Base-by-base conservation (phyloP, 108 stramenopile genomes). In the Nitzschia putrida region DNA sequence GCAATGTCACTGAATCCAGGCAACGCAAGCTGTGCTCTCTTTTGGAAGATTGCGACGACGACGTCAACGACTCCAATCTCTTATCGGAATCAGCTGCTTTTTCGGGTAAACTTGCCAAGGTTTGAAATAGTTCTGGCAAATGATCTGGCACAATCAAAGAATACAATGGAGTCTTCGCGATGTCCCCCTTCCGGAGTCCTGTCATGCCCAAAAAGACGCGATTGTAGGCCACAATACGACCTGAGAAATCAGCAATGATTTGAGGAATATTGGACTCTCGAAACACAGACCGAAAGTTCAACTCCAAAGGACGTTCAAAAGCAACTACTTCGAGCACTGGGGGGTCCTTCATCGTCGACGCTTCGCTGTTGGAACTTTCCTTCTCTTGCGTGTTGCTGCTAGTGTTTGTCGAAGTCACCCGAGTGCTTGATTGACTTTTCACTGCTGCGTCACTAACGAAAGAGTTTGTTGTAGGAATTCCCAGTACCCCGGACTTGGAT, bases 251-350 rank as follows among this genome's bases (percentile, higher is more conserved):
- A 2, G 89, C 92, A 72, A 93, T 87, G 7, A 93, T 57, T 65
- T 93, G 92, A n/a, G 92, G 92, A 34, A 93, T 73, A 72, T 89
- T 93, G 16, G 84, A 84, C 51, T 84, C 85, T 55, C 71, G 53
- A 57, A 93, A 93, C 7, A 91, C 87, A 63, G 89, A 89, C 66
- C 83, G 71, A 72, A 85, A 93, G 64, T 89, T 83, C 42, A 90
- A 57, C 20, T 81, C 81, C 63, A 91, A 88, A 26, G 69, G 70
- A 25, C 66, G 34, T 55, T 77, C 85, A 22, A 73, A 8, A 0
- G 78, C 78, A 2, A 75, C 66, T 8, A 64, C 66, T 39, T 79
- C 75, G 16, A 24, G 38, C 13, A 77, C 72, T 23, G 80, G 76
- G 45, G 79, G 79, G 61, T 86, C 88, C 2, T 18, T 18, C 2